These are phyloP conservation scores for Pythium monospermum DNA, from an alignment of 352 stramenopile species.

Conservation along the genomic window DNA sequence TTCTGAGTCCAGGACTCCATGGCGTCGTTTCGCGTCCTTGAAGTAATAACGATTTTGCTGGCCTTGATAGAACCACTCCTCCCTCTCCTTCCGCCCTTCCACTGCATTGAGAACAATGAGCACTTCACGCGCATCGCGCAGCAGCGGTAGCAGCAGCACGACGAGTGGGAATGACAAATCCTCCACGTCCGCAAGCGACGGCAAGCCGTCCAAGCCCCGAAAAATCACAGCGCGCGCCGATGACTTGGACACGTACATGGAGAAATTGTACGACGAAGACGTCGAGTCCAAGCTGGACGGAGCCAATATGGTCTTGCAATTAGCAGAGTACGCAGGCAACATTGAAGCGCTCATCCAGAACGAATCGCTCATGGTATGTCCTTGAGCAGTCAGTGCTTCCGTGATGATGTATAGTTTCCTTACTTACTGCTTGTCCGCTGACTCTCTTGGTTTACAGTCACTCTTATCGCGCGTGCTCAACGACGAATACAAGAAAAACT, in stretches of 20 bases:
- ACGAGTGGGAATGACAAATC: not conserved
- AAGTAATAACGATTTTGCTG: not conserved
- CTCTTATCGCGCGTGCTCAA: constrained; percentile 91
- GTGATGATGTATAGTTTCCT: not conserved
- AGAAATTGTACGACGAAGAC: constrained; percentile 92
- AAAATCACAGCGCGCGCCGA: constrained; percentile 62
- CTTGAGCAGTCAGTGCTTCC: not conserved
- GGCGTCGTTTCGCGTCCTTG: constrained; percentile 18
- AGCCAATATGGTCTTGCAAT: constrained; percentile 88
- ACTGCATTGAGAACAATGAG: constrained; percentile 5
- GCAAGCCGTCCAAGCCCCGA: constrained; percentile 30
- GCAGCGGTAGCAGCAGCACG: constrained; percentile 23
- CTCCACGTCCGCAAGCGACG: constrained; percentile 5
- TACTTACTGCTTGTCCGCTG: not conserved
- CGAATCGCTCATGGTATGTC: constrained; percentile 88
- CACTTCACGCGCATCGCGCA: constrained; percentile 10
- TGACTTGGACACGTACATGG: constrained; percentile 91
- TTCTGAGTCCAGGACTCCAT: too few species aligned
- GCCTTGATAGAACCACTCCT: too few species aligned
- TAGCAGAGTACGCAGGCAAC: constrained; percentile 87
- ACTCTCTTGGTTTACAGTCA: constrained; percentile 29
- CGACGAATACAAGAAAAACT: constrained; percentile 94
- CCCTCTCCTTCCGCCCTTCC: too few species aligned
- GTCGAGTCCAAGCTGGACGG: constrained; percentile 83
- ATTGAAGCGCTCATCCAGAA: constrained; percentile 93